Evolutionary conservation across 306 rosid species (phyloP).

Genomic region (Sechiopsis laciniata): DNA sequence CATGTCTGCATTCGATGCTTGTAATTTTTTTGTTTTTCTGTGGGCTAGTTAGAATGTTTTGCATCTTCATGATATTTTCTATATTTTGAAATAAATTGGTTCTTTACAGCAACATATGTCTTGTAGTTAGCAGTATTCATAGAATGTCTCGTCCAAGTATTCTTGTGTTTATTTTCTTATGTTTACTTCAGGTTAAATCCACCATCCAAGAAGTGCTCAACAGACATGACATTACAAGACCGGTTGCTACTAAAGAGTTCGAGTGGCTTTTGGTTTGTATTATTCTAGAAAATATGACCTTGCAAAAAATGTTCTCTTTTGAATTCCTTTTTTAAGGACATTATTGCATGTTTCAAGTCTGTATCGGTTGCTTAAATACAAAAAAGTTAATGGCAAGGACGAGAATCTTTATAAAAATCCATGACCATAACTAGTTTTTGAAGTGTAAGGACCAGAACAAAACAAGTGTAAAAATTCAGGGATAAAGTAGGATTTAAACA

Average conservation of each 20-base stretch:
- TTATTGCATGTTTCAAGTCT: not conserved
- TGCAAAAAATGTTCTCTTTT: not conserved
- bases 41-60: not conserved
- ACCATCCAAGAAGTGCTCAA: conserved; percentile 18
- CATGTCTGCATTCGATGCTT: not conserved
- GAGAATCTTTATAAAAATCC: not conserved
- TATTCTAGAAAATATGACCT: conserved; percentile 14
- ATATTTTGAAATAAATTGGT: not conserved
- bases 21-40: too few species aligned
- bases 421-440: not conserved
- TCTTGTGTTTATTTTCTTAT: not conserved
- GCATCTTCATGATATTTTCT: not conserved
- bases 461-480: not conserved
- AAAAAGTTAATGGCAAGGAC: not conserved
- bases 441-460: not conserved
- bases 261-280: conserved; percentile 17
- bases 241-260: not conserved
- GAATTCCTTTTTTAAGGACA: not conserved
- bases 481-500: not conserved
- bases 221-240: conserved; percentile 4
- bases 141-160: not conserved
- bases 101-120: not conserved
- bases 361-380: not conserved
- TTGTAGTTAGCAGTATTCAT: not conserved
- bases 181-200: conserved; percentile 17